These are phyloP conservation scores for Hypoxylon sp. DNA, from an alignment of 2,329 filamentous ascomycete species.

Conservation along the genomic window DNA sequence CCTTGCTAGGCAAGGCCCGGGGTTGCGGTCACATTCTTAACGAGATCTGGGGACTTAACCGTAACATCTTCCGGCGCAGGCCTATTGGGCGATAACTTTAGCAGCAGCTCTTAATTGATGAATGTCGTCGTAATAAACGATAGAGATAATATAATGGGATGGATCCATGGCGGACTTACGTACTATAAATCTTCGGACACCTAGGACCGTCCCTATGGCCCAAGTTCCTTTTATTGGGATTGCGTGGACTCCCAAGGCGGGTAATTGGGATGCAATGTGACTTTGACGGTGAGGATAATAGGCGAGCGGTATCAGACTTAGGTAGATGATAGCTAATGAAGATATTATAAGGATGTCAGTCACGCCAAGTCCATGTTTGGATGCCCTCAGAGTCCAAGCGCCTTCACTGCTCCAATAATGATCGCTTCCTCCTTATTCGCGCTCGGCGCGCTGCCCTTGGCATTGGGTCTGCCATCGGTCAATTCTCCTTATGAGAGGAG, in stretches of 20 bases:
- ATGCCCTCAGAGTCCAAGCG: neutral
- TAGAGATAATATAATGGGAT: constrained; percentile 6
- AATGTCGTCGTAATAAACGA: constrained; percentile 19
- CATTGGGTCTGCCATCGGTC: constrained; percentile 4
- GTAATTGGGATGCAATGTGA: constrained; percentile 29
- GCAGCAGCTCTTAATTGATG: neutral
- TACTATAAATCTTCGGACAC: neutral
- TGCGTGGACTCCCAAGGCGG: constrained; percentile 26
- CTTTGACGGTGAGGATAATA: neutral
- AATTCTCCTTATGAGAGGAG: constrained; percentile 34
- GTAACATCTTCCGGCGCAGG: constrained; percentile 27
- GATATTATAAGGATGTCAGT: neutral
- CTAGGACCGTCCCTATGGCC: neutral
- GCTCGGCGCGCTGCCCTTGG: constrained; percentile 12
- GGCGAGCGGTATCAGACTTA: neutral
- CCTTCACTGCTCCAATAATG: constrained; percentile 16
- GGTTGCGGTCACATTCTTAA: constrained; percentile 15
- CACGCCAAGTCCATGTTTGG: neutral
- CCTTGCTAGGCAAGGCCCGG: constrained; percentile 1
- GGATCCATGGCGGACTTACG: neutral
- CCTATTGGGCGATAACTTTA: constrained; percentile 10
- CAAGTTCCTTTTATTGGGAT: constrained; percentile 10
- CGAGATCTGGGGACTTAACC: constrained; percentile 31
- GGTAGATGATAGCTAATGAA: neutral
- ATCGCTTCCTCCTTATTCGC: constrained; percentile 9